Evolutionary conservation across 2,329 filamentous ascomycete genomes (phyloP).

Genomic region (Microdochium trichocladiopsis): DNA sequence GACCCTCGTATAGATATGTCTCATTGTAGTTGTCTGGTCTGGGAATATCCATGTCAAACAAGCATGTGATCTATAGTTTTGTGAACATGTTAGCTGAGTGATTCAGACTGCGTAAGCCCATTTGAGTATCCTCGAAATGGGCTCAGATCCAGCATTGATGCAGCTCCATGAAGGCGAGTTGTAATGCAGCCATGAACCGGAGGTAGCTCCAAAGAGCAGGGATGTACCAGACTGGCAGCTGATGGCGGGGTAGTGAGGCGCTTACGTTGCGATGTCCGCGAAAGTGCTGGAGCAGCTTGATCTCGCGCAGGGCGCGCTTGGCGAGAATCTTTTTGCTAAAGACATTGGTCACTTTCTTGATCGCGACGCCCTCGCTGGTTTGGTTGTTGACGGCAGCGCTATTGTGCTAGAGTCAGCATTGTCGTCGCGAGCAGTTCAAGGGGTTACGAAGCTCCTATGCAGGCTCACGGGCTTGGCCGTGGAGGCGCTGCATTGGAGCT

Average conservation of each 20-base stretch:
- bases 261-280: slow-evolving; percentile 79
- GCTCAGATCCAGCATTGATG: no score
- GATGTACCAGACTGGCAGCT: no score
- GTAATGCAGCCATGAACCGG: no score
- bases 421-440: not conserved
- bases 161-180: no score
- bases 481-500: slow-evolving; percentile 2
- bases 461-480: not conserved
- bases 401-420: not conserved
- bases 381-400: slow-evolving; percentile 90
- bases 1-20: slow-evolving; percentile 97
- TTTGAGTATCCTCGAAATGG: no score
- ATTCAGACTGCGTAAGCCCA: no score
- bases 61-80: slow-evolving; percentile 75
- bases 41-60: slow-evolving; percentile 99
- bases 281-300: slow-evolving; percentile 98
- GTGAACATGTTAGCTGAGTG: no score
- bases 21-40: slow-evolving; percentile 98
- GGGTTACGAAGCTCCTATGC: not conserved
- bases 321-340: slow-evolving; percentile 99
- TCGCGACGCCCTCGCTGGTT: slow-evolving; percentile 88
- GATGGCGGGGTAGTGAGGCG: slow-evolving; percentile 2
- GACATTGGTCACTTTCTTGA: slow-evolving; percentile 99
- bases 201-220: no score
- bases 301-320: slow-evolving; percentile 94